Evolutionary conservation across 768 basidiomycete species (phyloP), one percentile per base, ranked within the genome.

Genomic region (Favolaschia claudopus): DNA sequence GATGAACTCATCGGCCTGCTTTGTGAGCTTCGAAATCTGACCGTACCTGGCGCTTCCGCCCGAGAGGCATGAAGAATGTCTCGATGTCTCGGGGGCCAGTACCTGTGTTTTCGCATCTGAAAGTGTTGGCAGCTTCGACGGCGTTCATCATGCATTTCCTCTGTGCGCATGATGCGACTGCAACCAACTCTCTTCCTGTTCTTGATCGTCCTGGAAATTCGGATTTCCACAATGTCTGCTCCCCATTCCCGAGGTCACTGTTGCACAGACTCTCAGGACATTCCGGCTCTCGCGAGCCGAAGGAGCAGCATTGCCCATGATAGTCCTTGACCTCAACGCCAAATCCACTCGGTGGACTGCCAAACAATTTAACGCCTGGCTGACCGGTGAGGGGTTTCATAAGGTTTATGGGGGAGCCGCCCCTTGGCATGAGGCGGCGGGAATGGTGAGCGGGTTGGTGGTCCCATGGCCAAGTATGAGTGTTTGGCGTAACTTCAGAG

Each of bases 181-280:
- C 43, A 17, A 20, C 33, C 5, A 39, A 14, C 19, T 37, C 44
- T 1, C 34, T 54, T 14, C 52, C 52, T 10, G 42, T 27, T 3
- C 54, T 55, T 27, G 33, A 32, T 28, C 20, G 15, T 4, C 44
- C n/a, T 55, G 44, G 44, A 44, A 33, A 55, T 47, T 19, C 36
- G 34, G 19, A 10, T 34, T 3, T 43, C 50, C 27, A 24, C 29
- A 3, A 27, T 17, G 7, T 13, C 22, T 3, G 8, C 53, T 1
- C 28, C n/a, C 6, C 44, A 14, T 2, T n/a, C 4, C 20, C 19
- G 36, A n/a, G 15, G 29, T 25, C 34, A 31, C 45, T 5, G 7
- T 55, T 9, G 28, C 12, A 10, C 17, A 7, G 6, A 7, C 33
- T 31, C 20, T 44, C 17, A 1, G 1, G 15, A 29, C 43, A 1